Evolutionary conservation across 129 eudicot genomes (phyloP).

Genomic region (Flaveria brownii): DNA sequence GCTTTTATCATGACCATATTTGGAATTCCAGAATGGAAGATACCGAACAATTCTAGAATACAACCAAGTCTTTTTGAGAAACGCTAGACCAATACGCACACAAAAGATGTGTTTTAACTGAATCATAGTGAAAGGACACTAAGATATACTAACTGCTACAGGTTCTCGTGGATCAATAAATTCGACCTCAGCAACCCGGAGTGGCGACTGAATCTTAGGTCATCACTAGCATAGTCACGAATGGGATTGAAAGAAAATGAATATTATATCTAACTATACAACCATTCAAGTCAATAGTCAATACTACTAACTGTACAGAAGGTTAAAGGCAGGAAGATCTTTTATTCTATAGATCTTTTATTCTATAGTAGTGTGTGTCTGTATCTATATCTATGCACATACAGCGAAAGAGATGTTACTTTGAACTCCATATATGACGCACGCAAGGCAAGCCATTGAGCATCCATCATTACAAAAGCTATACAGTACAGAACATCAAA

Average conservation of each 20-base stretch:
- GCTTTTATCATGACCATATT: not conserved
- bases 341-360: constrained; percentile 41
- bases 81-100: no score
- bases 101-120: no score
- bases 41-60: no score
- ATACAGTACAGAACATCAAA: constrained; percentile 68
- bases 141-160: no score
- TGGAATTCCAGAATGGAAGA: no score
- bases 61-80: no score
- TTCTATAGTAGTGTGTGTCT: constrained; percentile 20
- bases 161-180: no score
- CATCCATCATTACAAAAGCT: constrained; percentile 80
- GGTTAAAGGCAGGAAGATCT: constrained; percentile 83
- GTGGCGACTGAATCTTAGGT: no score
- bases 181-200: no score
- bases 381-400: not conserved
- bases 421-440: constrained; percentile 84
- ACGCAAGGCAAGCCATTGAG: constrained; percentile 75
- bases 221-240: no score
- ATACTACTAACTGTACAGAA: constrained; percentile 28
- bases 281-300: constrained; percentile 2
- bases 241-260: no score
- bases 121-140: no score
- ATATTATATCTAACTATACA: constrained; percentile 23
- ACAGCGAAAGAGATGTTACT: constrained; percentile 36